Conservation (phyloP, 208 protist genomes). For the Leishmania tropica region DNA sequence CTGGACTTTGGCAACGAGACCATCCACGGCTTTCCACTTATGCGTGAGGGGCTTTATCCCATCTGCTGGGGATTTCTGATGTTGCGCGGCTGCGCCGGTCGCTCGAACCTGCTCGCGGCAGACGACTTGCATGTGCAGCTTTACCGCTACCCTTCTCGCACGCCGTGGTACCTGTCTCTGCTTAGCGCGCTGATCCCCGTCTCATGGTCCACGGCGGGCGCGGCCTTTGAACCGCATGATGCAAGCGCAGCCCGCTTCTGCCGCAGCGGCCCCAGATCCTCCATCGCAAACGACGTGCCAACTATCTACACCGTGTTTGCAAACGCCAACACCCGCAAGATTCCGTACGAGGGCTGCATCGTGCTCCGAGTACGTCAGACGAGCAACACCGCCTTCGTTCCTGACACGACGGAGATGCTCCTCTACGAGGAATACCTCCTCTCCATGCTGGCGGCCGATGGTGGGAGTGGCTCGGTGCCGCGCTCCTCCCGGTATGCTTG, state of each 20-base stretch:
- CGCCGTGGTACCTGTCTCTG: conserved; percentile 54
- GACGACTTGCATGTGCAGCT: conserved; percentile 69
- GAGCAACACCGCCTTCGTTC: conserved; percentile 19
- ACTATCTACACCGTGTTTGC: conserved; percentile 60
- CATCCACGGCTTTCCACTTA: conserved; percentile 60
- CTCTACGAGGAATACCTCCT: conserved; percentile 72
- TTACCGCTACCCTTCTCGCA: conserved; percentile 71
- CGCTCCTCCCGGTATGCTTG: conserved; percentile 9
- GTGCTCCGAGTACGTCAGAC: conserved; percentile 31
- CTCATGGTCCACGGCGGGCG: conserved; percentile 29
- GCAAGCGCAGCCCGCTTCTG: neutral
- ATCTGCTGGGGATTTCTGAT: conserved; percentile 86
- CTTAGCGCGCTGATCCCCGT: conserved; percentile 47
- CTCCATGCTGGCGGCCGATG: conserved; percentile 44
- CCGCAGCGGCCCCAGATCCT: neutral
- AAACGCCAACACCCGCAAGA: conserved; percentile 48
- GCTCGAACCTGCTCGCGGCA: conserved; percentile 25
- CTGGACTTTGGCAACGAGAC: conserved; percentile 71
- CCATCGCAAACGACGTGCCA: conserved; percentile 17
- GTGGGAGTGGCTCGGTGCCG: conserved; percentile 37
- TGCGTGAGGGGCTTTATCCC: conserved; percentile 55
- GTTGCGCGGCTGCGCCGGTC: conserved; percentile 57
- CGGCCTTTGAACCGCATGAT: conserved; percentile 24
- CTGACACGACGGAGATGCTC: conserved; percentile 43
- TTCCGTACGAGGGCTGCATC: conserved; percentile 57